These are phyloP conservation scores for Phylloporus rhodoxanthus DNA, from an alignment of 768 basidiomycete genomes.

Conservation along the genomic window DNA sequence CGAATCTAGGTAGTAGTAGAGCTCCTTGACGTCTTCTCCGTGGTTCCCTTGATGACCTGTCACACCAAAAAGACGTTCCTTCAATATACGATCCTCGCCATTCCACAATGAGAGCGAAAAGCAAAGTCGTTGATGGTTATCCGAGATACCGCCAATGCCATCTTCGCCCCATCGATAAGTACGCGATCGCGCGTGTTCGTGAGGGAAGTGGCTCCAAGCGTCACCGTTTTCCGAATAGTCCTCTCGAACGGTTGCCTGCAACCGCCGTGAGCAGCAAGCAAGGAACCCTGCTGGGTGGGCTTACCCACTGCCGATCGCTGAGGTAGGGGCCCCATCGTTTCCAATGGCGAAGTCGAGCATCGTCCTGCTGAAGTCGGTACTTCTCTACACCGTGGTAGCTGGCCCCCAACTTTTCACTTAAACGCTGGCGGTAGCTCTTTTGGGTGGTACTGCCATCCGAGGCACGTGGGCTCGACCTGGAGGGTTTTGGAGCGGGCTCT, in stretches of 20 bases:
- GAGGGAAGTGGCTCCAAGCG: slow-evolving; percentile 93
- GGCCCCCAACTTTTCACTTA: slow-evolving; percentile 57
- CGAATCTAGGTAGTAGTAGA: slow-evolving; percentile 98
- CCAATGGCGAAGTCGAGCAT: slow-evolving; percentile 81
- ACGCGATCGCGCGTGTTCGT: slow-evolving; percentile 86
- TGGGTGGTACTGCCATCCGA: slow-evolving; percentile 8
- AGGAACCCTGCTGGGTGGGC: slow-evolving; percentile 18
- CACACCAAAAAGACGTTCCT: slow-evolving; percentile 93
- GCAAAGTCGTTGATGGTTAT: slow-evolving; percentile 93
- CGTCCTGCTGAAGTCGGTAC: slow-evolving; percentile 80
- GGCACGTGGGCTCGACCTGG: slow-evolving; percentile 33
- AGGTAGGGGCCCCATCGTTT: slow-evolving; percentile 99
- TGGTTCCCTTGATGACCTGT: slow-evolving; percentile 98
- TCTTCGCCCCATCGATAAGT: slow-evolving; percentile 99
- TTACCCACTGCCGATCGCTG: slow-evolving; percentile 94
- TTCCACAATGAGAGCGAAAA: slow-evolving; percentile 94
- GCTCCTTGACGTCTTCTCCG: slow-evolving; percentile 97
- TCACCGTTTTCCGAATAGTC: slow-evolving; percentile 97
- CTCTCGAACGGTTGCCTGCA: slow-evolving; percentile 93
- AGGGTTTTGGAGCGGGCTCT: slow-evolving; percentile 40
- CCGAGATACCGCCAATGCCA: slow-evolving; percentile 93
- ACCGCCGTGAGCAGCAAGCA: slow-evolving; percentile 8
- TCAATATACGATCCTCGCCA: slow-evolving; percentile 86
- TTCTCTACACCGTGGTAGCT: slow-evolving; percentile 80
- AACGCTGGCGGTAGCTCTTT: slow-evolving; percentile 54